Percentiles rank a stretch among this genome's conserved stretches.
Conservation (phyloP, 192 early-diverging fungal species). For the Coemansia sp. region DNA sequence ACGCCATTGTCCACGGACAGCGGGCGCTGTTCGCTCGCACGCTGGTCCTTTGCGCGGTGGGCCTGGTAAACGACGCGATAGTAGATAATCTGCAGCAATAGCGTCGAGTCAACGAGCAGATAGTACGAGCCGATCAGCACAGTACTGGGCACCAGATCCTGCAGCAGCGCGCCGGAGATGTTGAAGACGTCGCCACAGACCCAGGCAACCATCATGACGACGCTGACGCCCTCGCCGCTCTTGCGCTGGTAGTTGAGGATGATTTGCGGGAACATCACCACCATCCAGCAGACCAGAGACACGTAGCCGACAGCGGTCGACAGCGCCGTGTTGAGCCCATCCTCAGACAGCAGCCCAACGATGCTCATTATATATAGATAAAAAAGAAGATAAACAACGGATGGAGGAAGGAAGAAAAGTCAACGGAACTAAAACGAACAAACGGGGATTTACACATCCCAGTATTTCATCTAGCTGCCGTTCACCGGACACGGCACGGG, state of each 20-base stretch:
- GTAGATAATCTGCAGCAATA: conserved; percentile 66
- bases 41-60: conserved; percentile 15
- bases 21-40: neutral
- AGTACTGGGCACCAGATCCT: conserved; percentile 67
- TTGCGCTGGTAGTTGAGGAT: conserved; percentile 72
- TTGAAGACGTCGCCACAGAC: conserved; percentile 73
- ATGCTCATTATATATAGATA: neutral
- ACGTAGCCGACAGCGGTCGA: conserved; percentile 55
- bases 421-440: too few relatives aligned
- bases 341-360: conserved; percentile 3
- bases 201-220: conserved; percentile 72
- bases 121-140: conserved; percentile 70
- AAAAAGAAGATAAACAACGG: neutral
- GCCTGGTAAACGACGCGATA: conserved; percentile 51
- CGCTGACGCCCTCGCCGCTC: conserved; percentile 70
- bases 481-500: too few relatives aligned
- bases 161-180: conserved; percentile 66
- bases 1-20: neutral
- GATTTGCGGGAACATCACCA: conserved; percentile 80
- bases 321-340: conserved; percentile 13
- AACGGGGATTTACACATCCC: too few relatives aligned
- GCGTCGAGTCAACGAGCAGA: conserved; percentile 61
- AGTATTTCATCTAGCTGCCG: too few relatives aligned
- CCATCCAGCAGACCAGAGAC: conserved; percentile 72
- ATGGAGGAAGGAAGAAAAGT: neutral